Base-by-base conservation (phyloP, 352 stramenopile species). In the Globisporangium apiculatum region DNA sequence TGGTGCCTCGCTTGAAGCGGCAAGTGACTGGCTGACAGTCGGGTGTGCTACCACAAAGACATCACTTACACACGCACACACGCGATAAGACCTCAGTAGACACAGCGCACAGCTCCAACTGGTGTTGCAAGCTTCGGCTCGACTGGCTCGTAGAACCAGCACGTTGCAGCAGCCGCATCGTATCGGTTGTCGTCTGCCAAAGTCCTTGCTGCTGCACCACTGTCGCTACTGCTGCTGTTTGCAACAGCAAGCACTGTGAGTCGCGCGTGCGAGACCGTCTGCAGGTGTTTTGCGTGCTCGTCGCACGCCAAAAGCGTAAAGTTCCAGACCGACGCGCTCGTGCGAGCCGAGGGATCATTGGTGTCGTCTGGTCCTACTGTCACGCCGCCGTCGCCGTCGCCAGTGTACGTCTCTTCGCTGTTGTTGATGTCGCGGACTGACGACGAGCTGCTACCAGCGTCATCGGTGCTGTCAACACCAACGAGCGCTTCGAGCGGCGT, bases 251-350 rank as follows among this genome's bases (percentile, higher is more conserved):
- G 38, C 49, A 43, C 49, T 24, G 35, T 43, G 35, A 53, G 9
- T 35, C 11, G 49, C 42, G 46, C n/a, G 17, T 12, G 40, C 40
- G 9, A 7, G 4, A 58, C 17, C 37, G 6, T 40, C 14, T n/a
- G 49, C 35, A 42, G 2, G 35, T 42, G 42, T 54, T 53, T 47
- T 15, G 57, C 51, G 41, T 58, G 48, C 53, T 4, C 59, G 47
- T 60, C 52, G 37, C 60, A 66, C 37, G 35, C 5, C 49, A 66
- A 6, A 54, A 66, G 43, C 12, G 60, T 66, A 17, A 66, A 62
- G 48, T 62, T 61, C 60, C 60, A 66, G 18, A 66, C 18, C 37
- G 51, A 40, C 14, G 45, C 45, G 45, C 5, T n/a, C 7, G 42
- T 17, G 12, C 5, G 6, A 12, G 11, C 18, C 11, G 42, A 47